phyloP scores from a whole-genome alignment of 2,329 filamentous ascomycete species.

The Calonectria leucothoes region DNA sequence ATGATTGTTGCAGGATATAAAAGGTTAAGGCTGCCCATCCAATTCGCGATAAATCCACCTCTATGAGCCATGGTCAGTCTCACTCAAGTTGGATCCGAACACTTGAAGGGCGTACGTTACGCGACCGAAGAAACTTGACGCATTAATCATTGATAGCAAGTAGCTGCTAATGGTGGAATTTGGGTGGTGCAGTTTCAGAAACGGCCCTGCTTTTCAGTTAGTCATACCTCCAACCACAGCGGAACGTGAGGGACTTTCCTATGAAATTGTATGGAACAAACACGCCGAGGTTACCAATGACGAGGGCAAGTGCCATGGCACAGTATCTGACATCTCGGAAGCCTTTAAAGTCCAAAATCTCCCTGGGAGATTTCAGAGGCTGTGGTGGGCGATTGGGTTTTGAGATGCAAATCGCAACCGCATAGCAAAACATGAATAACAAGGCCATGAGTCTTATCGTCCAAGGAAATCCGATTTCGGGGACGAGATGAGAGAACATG shows the following conservation, averaged over 20 bases:
- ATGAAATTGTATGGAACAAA: neutral
- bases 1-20: neutral
- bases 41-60: neutral
- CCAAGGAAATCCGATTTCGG: neutral
- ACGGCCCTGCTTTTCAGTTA: neutral
- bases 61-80: neutral
- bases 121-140: neutral
- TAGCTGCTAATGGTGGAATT: neutral
- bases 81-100: fast-evolving
- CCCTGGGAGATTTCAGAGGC: neutral
- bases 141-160: neutral
- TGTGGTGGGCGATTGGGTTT: neutral
- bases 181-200: neutral
- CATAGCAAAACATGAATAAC: neutral
- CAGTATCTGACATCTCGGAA: neutral
- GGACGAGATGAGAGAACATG: neutral
- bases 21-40: neutral
- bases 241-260: neutral
- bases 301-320: neutral
- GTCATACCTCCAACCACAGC: neutral
- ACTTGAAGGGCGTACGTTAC: neutral
- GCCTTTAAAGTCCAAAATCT: neutral
- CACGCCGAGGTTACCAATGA: neutral
- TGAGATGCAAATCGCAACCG: neutral
- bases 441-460: neutral